Evolutionary conservation across 2,329 filamentous ascomycete genomes (phyloP), one percentile per base, ranked within the genome.

Genomic region (Plectosphaerella sp.): DNA sequence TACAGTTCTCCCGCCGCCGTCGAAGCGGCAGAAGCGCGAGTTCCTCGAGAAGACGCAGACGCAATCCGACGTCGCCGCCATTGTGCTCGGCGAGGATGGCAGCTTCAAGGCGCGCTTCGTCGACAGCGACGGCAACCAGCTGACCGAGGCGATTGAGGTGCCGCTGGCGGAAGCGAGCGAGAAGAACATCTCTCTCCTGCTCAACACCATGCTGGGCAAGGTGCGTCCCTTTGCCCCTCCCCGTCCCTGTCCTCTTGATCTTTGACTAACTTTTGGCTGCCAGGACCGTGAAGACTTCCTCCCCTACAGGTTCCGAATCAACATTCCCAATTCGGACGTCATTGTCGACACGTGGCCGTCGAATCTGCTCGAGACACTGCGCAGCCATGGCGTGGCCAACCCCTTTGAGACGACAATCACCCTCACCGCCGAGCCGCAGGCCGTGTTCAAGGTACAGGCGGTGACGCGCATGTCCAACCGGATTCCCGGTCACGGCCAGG

Each of bases 401-500:
- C 79, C 80, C 0, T 83, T 80, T 57, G 81, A 84, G 63, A 78
- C 71, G 5, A 77, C 73, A 0, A 67, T 79, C 47, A 76, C 79
- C 2, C 74, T 86, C 24, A 78, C 77, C 37, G 82, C 83, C 43
- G 82, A 85, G 62, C 93, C 94, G 0, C 93, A 99, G 69, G 91
- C 93, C 20, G 88, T 97, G 0, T 97, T 97, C 76, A 86, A 88
- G 62, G 94, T 97, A 22, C 91, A 94, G 62, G 88, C 91, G 11
- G 91, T 97, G 42, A 93, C 92, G 47, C 82, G 94, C 68, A 93
- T 94, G 73, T 88, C 92, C 7, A 89, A 92, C 55, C 86, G 86
- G 50, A 95, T 97, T 58, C 86, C 88, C 4, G 94, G 94, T 12
- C 94, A 99, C 69, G 92, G 91, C 39, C 89, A 96, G 67, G 86